phyloP scores from a whole-genome alignment of 305 asterid species.

The Plantago lanceolata region DNA sequence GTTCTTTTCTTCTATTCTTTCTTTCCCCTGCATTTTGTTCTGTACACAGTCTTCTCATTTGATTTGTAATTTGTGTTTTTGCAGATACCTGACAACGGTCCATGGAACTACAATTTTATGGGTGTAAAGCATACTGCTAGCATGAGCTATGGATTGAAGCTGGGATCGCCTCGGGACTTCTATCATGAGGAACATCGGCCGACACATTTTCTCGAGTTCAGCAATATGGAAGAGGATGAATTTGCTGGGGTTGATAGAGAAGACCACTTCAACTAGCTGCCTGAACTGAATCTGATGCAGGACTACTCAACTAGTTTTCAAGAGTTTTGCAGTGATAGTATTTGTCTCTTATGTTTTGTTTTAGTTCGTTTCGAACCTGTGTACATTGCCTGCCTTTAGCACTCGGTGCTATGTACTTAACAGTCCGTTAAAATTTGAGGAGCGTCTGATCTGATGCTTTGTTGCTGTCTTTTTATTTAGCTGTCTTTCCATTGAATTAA shows the following conservation, averaged over 20 bases:
- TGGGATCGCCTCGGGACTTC: conserved; percentile 85
- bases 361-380: too few species aligned
- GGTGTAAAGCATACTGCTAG: conserved; percentile 83
- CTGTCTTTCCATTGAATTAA: too few species aligned
- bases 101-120: conserved; percentile 97
- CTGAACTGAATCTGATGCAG: not conserved
- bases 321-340: not conserved
- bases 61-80: not conserved
- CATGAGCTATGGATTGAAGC: conserved; percentile 89
- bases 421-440: too few species aligned
- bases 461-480: too few species aligned
- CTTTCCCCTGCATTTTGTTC: not conserved
- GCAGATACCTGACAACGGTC: conserved; percentile 89
- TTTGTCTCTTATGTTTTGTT: too few species aligned
- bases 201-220: conserved; percentile 88
- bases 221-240: conserved; percentile 92
- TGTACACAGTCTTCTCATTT: not conserved
- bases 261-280: conserved; percentile 46
- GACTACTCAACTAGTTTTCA: not conserved
- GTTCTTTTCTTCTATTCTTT: not conserved
- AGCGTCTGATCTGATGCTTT: too few species aligned
- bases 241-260: conserved; percentile 84
- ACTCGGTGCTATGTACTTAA: too few species aligned
- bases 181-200: conserved; percentile 94
- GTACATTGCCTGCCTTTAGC: too few species aligned